These are phyloP conservation scores for Fusarium sp. DNA, from an alignment of 2,329 filamentous ascomycete species.

Conservation along the genomic window DNA sequence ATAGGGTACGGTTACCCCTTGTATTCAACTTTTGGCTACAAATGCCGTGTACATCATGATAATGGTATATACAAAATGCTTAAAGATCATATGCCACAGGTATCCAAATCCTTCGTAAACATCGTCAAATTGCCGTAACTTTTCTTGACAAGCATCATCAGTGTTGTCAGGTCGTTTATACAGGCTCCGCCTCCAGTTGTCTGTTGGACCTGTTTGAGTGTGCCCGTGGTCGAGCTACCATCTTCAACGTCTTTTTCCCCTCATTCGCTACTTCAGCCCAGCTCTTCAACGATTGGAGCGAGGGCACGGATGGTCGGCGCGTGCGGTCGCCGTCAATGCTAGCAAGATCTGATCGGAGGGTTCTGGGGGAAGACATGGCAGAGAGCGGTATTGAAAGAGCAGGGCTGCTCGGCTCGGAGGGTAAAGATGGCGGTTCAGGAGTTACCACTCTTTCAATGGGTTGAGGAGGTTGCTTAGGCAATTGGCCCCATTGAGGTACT, in stretches of 20 bases:
- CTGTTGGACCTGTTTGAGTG: constrained; percentile 39
- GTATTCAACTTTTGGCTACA: constrained; percentile 29
- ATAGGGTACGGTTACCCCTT: constrained; percentile 1
- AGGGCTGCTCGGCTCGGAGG: constrained; percentile 44
- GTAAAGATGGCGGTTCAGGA: constrained; percentile 34
- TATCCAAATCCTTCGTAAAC: constrained; percentile 5
- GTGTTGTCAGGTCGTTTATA: neutral
- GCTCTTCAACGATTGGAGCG: constrained; percentile 56
- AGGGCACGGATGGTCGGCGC: constrained; percentile 48
- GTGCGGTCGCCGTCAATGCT: constrained; percentile 40
- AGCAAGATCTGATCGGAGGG: constrained; percentile 38
- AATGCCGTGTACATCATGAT: constrained; percentile 8
- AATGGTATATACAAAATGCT: constrained; percentile 23
- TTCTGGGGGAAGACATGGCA: constrained; percentile 53
- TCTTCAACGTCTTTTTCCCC: constrained; percentile 36
- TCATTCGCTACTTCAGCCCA: constrained; percentile 59
- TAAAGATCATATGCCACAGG: neutral
- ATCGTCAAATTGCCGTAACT: neutral
- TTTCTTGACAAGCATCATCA: neutral
- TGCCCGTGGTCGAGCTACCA: constrained; percentile 36
- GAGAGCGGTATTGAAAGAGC: constrained; percentile 50
- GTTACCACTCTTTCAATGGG: constrained; percentile 16
- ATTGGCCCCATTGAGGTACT: constrained; percentile 46
- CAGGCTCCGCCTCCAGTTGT: constrained; percentile 17
- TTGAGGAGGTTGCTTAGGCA: constrained; percentile 33